These are phyloP conservation scores for Aspergillus sp. DNA, from an alignment of 2,329 filamentous ascomycete genomes.

Conservation along the genomic window DNA sequence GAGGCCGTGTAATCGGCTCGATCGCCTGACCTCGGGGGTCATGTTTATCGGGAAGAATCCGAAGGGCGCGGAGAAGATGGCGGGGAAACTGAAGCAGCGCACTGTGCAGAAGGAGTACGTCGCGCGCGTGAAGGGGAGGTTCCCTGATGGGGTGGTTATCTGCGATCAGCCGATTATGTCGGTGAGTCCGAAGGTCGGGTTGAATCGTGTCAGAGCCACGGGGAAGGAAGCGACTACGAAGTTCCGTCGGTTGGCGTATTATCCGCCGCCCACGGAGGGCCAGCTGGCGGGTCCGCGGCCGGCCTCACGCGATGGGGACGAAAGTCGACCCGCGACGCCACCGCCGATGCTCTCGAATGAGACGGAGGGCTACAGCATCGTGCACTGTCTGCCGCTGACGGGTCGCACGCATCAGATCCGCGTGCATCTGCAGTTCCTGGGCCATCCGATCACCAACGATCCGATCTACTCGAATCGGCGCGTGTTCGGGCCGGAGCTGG, in stretches of 20 bases:
- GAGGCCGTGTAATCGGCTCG: slow-evolving; percentile 84
- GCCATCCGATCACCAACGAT: slow-evolving; percentile 94
- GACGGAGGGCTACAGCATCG: slow-evolving; percentile 81
- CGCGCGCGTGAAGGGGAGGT: slow-evolving; percentile 84
- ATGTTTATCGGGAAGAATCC: slow-evolving; percentile 96
- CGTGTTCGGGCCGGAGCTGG: slow-evolving; percentile 83
- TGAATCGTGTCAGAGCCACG: slow-evolving; percentile 91
- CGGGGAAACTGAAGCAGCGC: slow-evolving; percentile 71
- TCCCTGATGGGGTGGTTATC: slow-evolving; percentile 85
- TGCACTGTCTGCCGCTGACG: slow-evolving; percentile 89
- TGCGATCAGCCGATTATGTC: slow-evolving; percentile 92
- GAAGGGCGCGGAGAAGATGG: slow-evolving; percentile 74
- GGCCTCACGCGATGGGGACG: slow-evolving; percentile 7
- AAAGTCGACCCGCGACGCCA: slow-evolving; percentile 32
- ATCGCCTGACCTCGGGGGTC: slow-evolving; percentile 89
- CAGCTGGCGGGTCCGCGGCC: slow-evolving; percentile 10
- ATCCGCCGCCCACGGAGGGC: slow-evolving; percentile 53
- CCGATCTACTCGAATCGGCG: slow-evolving; percentile 94
- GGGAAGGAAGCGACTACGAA: slow-evolving; percentile 88
- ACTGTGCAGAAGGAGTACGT: slow-evolving; percentile 95
- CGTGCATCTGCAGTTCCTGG: slow-evolving; percentile 91
- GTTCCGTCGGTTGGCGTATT: slow-evolving; percentile 91
- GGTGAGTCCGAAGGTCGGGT: slow-evolving; percentile 89
- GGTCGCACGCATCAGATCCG: slow-evolving; percentile 93
- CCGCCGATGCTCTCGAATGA: slow-evolving; percentile 41